A percentile compares a stretch with the other conserved stretches of the same genome.
Conservation (phyloP, 306 rosid species). For the Trifolium pratense region DNA sequence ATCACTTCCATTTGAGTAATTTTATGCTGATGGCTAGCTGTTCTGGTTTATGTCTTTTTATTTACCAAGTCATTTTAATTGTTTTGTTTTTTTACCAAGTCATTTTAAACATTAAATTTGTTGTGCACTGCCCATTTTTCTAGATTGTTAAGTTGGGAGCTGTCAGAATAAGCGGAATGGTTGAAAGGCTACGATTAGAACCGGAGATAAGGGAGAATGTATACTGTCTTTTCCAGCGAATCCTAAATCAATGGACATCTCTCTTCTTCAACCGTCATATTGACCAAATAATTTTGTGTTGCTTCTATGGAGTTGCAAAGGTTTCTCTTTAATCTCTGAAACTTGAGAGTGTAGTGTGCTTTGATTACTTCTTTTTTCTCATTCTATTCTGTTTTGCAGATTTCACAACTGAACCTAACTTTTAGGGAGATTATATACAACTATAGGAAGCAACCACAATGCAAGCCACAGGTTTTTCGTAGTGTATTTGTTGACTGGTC, state of each 20-base stretch:
- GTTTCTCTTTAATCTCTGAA: slow-evolving; percentile 46
- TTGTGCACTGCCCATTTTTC: slow-evolving; percentile 39
- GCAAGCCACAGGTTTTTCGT: slow-evolving; percentile 91
- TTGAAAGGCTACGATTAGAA: slow-evolving; percentile 90
- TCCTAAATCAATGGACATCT: slow-evolving; percentile 76
- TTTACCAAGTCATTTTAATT: slow-evolving; percentile 6
- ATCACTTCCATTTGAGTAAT: slow-evolving; percentile 8
- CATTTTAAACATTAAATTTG: slow-evolving; percentile 34
- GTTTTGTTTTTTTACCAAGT: slow-evolving; percentile 10
- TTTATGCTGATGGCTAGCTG: slow-evolving; percentile 9
- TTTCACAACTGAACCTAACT: slow-evolving; percentile 84
- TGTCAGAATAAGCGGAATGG: slow-evolving; percentile 96
- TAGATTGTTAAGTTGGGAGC: slow-evolving; percentile 94
- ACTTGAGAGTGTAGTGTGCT: slow-evolving; percentile 27
- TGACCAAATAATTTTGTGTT: slow-evolving; percentile 93
- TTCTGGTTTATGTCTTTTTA: slow-evolving; percentile 36
- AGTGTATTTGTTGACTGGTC: slow-evolving; percentile 90
- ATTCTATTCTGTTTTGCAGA: slow-evolving; percentile 66
- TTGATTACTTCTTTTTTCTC: slow-evolving; percentile 33
- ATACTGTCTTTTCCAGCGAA: slow-evolving; percentile 88
- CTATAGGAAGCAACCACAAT: slow-evolving; percentile 94
- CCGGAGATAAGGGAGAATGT: slow-evolving; percentile 91
- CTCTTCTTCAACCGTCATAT: slow-evolving; percentile 92
- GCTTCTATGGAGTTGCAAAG: slow-evolving; percentile 97
- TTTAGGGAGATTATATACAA: slow-evolving; percentile 86